Evolutionary conservation across 2,329 filamentous ascomycete genomes (phyloP).

Genomic region (Cucurbitaria berberidis): DNA sequence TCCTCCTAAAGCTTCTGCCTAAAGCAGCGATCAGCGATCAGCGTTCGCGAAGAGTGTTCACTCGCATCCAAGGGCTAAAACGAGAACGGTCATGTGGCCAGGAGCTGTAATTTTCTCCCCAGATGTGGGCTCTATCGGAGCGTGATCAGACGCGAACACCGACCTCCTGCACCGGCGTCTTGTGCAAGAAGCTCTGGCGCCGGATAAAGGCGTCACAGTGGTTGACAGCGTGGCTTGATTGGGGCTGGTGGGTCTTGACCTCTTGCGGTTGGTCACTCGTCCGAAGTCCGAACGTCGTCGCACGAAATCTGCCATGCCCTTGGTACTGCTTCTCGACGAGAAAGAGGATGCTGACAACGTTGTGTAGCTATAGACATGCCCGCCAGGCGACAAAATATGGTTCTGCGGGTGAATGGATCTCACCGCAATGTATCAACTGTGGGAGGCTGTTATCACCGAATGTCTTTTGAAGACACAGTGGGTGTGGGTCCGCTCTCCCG

Average conservation of each 20-base stretch:
- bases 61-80: slow-evolving; percentile 9
- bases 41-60: slow-evolving; percentile 13
- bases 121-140: slow-evolving; percentile 24
- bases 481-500: slow-evolving; percentile 12
- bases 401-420: background rate
- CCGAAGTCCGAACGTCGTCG: slow-evolving; percentile 18
- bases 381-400: slow-evolving; percentile 1
- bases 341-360: slow-evolving; percentile 9
- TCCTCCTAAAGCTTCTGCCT: slow-evolving; percentile 33
- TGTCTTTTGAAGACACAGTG: slow-evolving; percentile 2
- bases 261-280: slow-evolving; percentile 16
- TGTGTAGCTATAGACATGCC: slow-evolving; percentile 1
- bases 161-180: slow-evolving; percentile 30
- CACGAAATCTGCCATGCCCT: slow-evolving; percentile 27
- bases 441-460: background rate
- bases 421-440: background rate
- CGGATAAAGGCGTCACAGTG: slow-evolving; percentile 29
- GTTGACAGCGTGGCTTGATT: slow-evolving; percentile 38
- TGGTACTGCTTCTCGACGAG: slow-evolving; percentile 17
- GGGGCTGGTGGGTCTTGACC: slow-evolving; percentile 37
- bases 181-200: slow-evolving; percentile 18
- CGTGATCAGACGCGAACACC: slow-evolving; percentile 25
- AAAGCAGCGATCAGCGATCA: slow-evolving; percentile 32
- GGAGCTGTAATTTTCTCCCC: slow-evolving; percentile 21
- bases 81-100: slow-evolving; percentile 21